These are phyloP conservation scores for Brettanomyces sp. DNA, from an alignment of 805 yeast species.

Conservation along the genomic window DNA sequence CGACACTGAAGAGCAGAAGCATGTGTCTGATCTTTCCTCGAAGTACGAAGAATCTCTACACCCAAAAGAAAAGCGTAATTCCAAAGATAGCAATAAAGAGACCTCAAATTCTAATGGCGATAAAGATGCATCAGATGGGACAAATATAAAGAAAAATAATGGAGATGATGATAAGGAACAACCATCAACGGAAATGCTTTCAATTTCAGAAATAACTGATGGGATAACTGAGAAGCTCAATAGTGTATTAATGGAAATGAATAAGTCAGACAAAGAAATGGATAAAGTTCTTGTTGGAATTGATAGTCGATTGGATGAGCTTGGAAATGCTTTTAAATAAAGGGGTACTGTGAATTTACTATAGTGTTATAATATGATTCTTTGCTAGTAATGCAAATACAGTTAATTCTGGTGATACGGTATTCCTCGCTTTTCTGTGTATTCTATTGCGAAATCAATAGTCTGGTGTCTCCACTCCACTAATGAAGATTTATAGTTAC, in stretches of 20 bases:
- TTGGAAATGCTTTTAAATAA: neutral
- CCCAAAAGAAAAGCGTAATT: neutral
- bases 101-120: neutral
- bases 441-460: too few relatives aligned
- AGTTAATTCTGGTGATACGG: neutral
- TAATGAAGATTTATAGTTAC: too few relatives aligned
- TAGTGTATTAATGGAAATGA: conserved; percentile 14
- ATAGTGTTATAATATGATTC: neutral
- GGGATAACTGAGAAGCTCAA: conserved; percentile 14
- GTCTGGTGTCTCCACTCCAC: too few relatives aligned
- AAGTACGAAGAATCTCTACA: neutral
- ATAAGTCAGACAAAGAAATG: conserved; percentile 15
- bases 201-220: conserved; percentile 18
- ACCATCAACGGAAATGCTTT: conserved; percentile 4
- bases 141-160: neutral
- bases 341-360: too few relatives aligned
- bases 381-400: neutral
- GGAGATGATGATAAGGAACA: conserved; percentile 3
- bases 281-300: conserved; percentile 10
- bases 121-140: neutral
- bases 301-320: conserved; percentile 11
- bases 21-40: neutral
- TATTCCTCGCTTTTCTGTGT: too few relatives aligned
- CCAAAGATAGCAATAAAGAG: neutral
- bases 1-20: too few relatives aligned